A percentile compares a stretch with the other conserved stretches of the same genome.
Conservation (phyloP, 345 rosid species). For the Hevea brasiliensis region DNA sequence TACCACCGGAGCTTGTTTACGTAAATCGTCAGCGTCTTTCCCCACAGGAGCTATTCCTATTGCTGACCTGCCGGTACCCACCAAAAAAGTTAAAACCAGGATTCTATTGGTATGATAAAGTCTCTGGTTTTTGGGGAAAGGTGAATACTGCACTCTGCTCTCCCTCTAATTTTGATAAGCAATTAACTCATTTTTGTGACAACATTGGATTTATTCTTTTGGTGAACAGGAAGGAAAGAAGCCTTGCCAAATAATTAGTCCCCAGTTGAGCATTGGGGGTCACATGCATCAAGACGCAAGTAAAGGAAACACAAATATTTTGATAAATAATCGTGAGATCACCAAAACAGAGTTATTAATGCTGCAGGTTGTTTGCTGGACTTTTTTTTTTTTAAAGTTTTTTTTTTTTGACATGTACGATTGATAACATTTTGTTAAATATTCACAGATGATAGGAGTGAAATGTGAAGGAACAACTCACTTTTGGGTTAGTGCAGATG, state of each 20-base stretch:
- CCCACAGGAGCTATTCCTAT: constrained; percentile 40
- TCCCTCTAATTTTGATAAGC: neutral
- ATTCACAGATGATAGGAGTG: constrained; percentile 55
- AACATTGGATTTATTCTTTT: constrained; percentile 18
- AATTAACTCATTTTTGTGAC: too few relatives aligned
- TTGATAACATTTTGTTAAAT: constrained; percentile 19
- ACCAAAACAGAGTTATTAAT: constrained; percentile 53
- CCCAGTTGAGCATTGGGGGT: constrained; percentile 51
- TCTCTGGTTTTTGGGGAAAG: constrained; percentile 81
- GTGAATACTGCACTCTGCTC: constrained; percentile 34
- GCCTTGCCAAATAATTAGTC: constrained; percentile 76
- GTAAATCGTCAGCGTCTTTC: constrained; percentile 58
- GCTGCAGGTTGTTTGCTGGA: constrained; percentile 53
- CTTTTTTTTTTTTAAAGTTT: constrained; percentile 11
- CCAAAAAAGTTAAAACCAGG: constrained; percentile 81
- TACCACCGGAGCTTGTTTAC: constrained; percentile 59
- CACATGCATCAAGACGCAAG: constrained; percentile 43
- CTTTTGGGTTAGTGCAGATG: constrained; percentile 68
- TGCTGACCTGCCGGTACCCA: constrained; percentile 66
- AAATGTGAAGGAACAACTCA: constrained; percentile 69
- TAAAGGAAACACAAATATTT: constrained; percentile 63
- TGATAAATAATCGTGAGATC: constrained; percentile 58
- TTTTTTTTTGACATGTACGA: constrained; percentile 1
- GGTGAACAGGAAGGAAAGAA: constrained; percentile 65
- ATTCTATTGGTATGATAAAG: constrained; percentile 76